phyloP scores from a whole-genome alignment of 164 flowering plant species.

The Berberis thunbergii region DNA sequence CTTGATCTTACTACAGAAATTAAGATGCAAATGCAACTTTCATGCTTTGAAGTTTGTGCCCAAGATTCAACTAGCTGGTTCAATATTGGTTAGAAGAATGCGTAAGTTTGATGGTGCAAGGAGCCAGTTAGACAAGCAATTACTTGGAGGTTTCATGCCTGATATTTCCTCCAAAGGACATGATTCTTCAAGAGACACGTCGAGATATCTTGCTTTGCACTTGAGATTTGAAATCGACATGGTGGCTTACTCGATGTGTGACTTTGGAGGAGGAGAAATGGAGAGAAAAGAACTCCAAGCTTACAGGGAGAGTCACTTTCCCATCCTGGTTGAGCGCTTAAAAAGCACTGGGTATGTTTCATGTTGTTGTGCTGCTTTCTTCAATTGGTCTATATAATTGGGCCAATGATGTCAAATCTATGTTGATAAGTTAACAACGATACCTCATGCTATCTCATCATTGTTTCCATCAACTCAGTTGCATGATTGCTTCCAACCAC shows the following conservation, averaged over 20 bases:
- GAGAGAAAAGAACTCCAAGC: constrained; percentile 75
- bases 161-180: constrained; percentile 17
- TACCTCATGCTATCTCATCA: no score
- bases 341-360: constrained; percentile 45
- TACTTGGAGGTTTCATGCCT: constrained; percentile 59
- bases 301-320: constrained; percentile 80
- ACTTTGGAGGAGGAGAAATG: constrained; percentile 83
- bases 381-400: not conserved
- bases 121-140: constrained; percentile 50
- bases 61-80: constrained; percentile 62
- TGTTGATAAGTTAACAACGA: not conserved
- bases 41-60: constrained; percentile 88
- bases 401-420: not conserved
- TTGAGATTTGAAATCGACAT: constrained; percentile 93
- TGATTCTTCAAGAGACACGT: constrained; percentile 19
- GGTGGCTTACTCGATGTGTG: constrained; percentile 94
- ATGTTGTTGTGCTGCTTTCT: not conserved
- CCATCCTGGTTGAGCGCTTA: constrained; percentile 62
- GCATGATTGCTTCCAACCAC: no score
- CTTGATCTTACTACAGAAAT: constrained; percentile 40
- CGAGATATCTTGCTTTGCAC: constrained; percentile 81
- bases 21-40: constrained; percentile 95
- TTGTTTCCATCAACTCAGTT: no score
- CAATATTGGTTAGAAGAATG: constrained; percentile 64
- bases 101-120: constrained; percentile 33